Conservation (phyloP, 768 basidiomycete species). For the Leucocoprinus sp. region DNA sequence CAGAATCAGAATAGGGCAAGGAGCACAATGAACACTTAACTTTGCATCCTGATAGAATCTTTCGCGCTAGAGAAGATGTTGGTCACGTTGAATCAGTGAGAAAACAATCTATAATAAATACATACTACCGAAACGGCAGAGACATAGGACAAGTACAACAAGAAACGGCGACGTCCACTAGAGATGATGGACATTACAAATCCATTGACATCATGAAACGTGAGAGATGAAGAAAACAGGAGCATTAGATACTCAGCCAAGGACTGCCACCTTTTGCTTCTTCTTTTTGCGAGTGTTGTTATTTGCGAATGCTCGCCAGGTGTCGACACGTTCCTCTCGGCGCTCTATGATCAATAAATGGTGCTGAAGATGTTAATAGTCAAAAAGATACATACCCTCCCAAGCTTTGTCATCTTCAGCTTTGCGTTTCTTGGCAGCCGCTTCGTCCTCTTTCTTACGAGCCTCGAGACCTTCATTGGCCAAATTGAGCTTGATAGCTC, state of each 20-base stretch:
- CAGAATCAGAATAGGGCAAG: conserved; percentile 13
- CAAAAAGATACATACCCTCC: conserved; percentile 57
- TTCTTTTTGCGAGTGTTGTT: conserved; percentile 74
- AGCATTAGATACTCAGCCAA: conserved; percentile 39
- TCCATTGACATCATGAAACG: background rate
- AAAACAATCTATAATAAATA: conserved; percentile 10
- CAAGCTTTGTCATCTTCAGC: conserved; percentile 81
- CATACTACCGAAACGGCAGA: conserved; percentile 7
- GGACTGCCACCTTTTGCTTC: conserved; percentile 57
- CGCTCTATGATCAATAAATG: conserved; percentile 34
- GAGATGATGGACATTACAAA: conserved; percentile 10
- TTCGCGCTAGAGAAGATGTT: background rate
- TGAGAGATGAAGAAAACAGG: conserved; percentile 12
- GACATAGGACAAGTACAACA: conserved; percentile 5
- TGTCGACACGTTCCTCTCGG: conserved; percentile 76
- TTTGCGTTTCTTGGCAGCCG: conserved; percentile 70
- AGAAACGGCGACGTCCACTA: background rate
- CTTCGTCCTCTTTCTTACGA: conserved; percentile 86
- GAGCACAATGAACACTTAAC: conserved; percentile 15
- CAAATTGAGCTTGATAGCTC: conserved; percentile 83
- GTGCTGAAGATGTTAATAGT: conserved; percentile 1
- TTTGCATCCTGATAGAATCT: background rate
- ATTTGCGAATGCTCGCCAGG: conserved; percentile 70
- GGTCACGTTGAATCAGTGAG: conserved; percentile 3
- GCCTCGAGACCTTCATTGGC: conserved; percentile 91